A percentile compares a stretch with the other conserved stretches of the same genome.
These are phyloP conservation scores for Heimioporus sp. DNA, from an alignment of 768 basidiomycete species.

Conservation along the genomic window DNA sequence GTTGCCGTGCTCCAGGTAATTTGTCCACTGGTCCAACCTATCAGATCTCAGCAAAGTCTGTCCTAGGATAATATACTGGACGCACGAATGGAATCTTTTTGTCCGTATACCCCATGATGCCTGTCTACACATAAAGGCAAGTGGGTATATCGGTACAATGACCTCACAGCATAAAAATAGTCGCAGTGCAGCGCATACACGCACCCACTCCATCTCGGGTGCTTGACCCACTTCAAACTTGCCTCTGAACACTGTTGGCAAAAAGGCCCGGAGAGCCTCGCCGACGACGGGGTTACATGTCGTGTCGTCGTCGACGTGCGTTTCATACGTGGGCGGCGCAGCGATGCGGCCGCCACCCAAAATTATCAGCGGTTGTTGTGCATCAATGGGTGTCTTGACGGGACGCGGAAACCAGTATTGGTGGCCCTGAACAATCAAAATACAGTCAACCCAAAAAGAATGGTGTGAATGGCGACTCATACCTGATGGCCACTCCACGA, in stretches of 20 bases:
- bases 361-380: constrained; percentile 54
- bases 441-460: too few species aligned
- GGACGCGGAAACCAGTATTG: constrained; percentile 88
- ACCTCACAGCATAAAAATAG: too few species aligned
- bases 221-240: constrained; percentile 46
- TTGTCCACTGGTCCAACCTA: constrained; percentile 64
- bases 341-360: constrained; percentile 68
- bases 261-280: constrained; percentile 50
- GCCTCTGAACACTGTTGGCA: constrained; percentile 56
- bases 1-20: not conserved
- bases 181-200: constrained; percentile 14
- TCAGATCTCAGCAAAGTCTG: too few species aligned
- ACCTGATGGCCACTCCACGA: constrained; percentile 48
- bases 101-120: constrained; percentile 76
- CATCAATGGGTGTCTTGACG: constrained; percentile 22
- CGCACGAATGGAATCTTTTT: constrained; percentile 65
- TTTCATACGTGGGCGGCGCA: constrained; percentile 43
- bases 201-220: constrained; percentile 82
- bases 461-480: not conserved
- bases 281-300: constrained; percentile 47
- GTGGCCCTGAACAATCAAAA: constrained; percentile 34
- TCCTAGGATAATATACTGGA: not conserved
- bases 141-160: too few species aligned
- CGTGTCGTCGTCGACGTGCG: constrained; percentile 58
- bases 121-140: constrained; percentile 48